Percentiles rank a stretch among this genome's conserved stretches.
phyloP scores from a whole-genome alignment of 441 rosid genomes.

The Codiaeum variegatum region DNA sequence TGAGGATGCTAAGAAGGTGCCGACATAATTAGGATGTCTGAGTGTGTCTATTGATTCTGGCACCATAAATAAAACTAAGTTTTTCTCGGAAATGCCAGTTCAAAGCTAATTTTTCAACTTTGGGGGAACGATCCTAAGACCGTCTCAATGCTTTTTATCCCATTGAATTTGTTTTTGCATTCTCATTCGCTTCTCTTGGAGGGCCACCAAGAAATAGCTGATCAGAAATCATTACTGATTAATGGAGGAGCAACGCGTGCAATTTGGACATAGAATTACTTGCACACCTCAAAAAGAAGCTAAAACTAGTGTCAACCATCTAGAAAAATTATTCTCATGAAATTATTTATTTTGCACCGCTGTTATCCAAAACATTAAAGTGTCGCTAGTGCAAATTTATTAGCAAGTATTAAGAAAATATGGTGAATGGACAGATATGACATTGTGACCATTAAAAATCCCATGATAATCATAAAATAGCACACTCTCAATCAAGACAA shows the following conservation, averaged over 20 bases:
- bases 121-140: too few relatives aligned
- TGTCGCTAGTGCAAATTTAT: neutral
- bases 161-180: too few relatives aligned
- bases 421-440: neutral
- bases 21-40: too few relatives aligned
- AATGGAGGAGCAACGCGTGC: neutral
- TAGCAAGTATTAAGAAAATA: neutral
- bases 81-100: too few relatives aligned
- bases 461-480: neutral
- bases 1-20: too few relatives aligned
- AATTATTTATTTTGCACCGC: neutral
- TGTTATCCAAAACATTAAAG: neutral
- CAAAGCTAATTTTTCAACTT: too few relatives aligned
- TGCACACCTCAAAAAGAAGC: neutral
- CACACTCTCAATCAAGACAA: neutral
- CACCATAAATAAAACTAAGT: too few relatives aligned
- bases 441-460: neutral
- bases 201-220: slow-evolving; percentile 52
- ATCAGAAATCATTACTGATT: slow-evolving; percentile 11
- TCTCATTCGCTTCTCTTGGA: slow-evolving; percentile 38
- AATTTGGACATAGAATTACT: neutral
- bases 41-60: too few relatives aligned
- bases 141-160: too few relatives aligned
- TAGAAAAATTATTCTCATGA: neutral
- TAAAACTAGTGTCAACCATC: neutral